A percentile compares a stretch with the other conserved stretches of the same genome.
phyloP scores from a whole-genome alignment of 768 basidiomycete species.

The Tricholoma sp. region DNA sequence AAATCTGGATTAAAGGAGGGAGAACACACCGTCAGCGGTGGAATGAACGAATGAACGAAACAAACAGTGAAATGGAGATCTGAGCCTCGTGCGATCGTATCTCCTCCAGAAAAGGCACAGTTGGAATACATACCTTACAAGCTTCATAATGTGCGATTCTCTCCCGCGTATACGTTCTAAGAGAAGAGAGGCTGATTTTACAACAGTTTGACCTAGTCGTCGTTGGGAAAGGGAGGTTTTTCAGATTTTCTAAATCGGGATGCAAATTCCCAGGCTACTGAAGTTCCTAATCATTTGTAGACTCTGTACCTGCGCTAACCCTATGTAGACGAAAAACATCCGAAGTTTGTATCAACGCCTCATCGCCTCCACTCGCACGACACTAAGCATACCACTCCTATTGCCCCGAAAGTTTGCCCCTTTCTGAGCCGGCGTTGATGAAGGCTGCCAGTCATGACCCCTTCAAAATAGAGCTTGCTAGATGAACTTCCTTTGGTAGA shows the following conservation, averaged over 20 bases:
- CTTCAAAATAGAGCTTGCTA: too few species aligned
- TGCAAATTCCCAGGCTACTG: neutral
- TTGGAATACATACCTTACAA: conserved; percentile 57
- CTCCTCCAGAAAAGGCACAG: conserved; percentile 9
- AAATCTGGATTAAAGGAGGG: conserved; percentile 52
- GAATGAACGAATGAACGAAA: neutral
- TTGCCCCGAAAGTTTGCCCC: too few species aligned
- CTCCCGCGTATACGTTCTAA: neutral
- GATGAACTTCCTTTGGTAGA: too few species aligned
- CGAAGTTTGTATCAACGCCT: too few species aligned
- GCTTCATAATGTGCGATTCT: conserved; percentile 54
- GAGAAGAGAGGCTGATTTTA: neutral
- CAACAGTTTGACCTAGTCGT: neutral
- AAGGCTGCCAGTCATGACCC: too few species aligned
- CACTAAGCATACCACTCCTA: too few species aligned
- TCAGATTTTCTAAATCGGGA: neutral
- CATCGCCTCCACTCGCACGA: too few species aligned
- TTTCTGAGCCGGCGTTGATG: too few species aligned
- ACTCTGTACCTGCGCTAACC: too few species aligned
- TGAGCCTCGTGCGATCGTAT: neutral
- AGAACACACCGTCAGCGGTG: conserved; percentile 1
- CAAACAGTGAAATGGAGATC: conserved; percentile 1
- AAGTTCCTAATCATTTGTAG: too few species aligned
- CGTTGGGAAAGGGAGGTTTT: neutral
- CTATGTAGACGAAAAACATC: too few species aligned